Base-by-base conservation (phyloP, 2,329 filamentous ascomycete species). In the Stachybotrys elegans region DNA sequence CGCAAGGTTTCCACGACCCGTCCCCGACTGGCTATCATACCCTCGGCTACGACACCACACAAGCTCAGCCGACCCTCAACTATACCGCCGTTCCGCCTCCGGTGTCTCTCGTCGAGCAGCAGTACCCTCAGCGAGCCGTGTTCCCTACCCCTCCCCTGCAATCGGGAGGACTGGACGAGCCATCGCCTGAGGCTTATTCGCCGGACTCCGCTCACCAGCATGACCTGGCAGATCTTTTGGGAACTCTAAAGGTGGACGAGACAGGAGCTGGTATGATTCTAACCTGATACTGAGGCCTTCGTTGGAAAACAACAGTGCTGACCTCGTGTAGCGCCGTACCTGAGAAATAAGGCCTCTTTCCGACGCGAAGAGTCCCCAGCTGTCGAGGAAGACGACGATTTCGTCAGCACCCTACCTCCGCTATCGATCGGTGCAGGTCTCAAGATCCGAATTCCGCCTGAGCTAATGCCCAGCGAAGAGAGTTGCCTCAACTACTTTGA, bases 401-500 rank as follows among this genome's bases (percentile, higher is more conserved):
- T 78, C 47, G 86, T 89, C 53, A 78, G 81, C 36, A 67, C 77
- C 22, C 65, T 94, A 8, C 90, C 88, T 25, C 79, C 81, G 12
- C 77, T 85, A 25, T 76, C 79, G 14, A 76, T 78, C 6, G 79
- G 82, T 8, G 78, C 87, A 7, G 89, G 89, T 40, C 75, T 83
- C 19, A 90, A 86, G 46, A 85, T 95, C 46, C 81, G 89, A 27
- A 95, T 97, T 49, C 93, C 92, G 1, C 88, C 86, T 0, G 90
- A 94, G 57, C 77, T 97, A 57, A 95, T 97, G 90, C 92, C 92
- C 1, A 79, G 85, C 22, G 89, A 96, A 23, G 83, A 88, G 36
- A 88, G 88, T 27, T 84, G 84, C 5, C 70, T 90, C 58, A 79
- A 86, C 27, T 95, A 93, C 60, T 95, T 97, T 60, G 83, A 93